Conservation (phyloP, 2,329 filamentous ascomycete genomes). For the Cordyceps javanica region DNA sequence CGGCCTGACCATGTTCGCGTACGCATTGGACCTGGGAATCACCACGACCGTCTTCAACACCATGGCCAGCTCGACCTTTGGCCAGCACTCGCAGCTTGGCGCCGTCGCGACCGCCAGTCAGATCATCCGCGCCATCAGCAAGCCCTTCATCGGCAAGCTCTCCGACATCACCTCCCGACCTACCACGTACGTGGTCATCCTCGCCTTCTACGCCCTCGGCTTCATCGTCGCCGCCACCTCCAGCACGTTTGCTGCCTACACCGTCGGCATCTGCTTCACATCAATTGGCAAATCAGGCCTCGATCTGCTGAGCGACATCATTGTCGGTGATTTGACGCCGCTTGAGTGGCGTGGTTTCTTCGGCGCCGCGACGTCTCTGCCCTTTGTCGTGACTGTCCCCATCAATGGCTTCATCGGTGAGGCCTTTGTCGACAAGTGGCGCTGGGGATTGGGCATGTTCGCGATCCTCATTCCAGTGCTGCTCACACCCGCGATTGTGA, state of each 20-base stretch:
- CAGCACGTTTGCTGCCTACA: slow-evolving; percentile 44
- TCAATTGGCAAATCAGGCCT: slow-evolving; percentile 52
- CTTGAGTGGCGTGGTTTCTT: slow-evolving; percentile 29
- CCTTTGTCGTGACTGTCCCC: slow-evolving; percentile 23
- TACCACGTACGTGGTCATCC: slow-evolving; percentile 52
- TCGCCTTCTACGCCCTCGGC: slow-evolving; percentile 47
- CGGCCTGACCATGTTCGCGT: slow-evolving; percentile 32
- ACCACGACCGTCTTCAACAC: slow-evolving; percentile 28
- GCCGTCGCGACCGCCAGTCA: slow-evolving; percentile 24
- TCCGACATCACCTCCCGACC: slow-evolving; percentile 56
- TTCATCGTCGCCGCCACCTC: slow-evolving; percentile 53
- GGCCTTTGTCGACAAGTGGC: slow-evolving; percentile 27
- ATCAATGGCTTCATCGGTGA: slow-evolving; percentile 34
- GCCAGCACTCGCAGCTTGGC: slow-evolving; percentile 23
- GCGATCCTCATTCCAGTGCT: slow-evolving; percentile 54
- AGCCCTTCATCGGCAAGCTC: slow-evolving; percentile 55
- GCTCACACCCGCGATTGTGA: slow-evolving; percentile 48
- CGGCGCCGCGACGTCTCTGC: slow-evolving; percentile 24
- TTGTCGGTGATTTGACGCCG: too few species aligned
- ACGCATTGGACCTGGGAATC: slow-evolving; percentile 32
- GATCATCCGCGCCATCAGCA: slow-evolving; percentile 45
- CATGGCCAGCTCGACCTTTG: slow-evolving; percentile 29
- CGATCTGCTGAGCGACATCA: too few species aligned
- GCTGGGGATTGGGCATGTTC: slow-evolving; percentile 58
- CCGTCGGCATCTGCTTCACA: slow-evolving; percentile 52